A percentile compares a stretch with the other conserved stretches of the same genome.
Evolutionary conservation across 2,329 filamentous ascomycete genomes (phyloP).

Genomic region (Botrytis cinerea): DNA sequence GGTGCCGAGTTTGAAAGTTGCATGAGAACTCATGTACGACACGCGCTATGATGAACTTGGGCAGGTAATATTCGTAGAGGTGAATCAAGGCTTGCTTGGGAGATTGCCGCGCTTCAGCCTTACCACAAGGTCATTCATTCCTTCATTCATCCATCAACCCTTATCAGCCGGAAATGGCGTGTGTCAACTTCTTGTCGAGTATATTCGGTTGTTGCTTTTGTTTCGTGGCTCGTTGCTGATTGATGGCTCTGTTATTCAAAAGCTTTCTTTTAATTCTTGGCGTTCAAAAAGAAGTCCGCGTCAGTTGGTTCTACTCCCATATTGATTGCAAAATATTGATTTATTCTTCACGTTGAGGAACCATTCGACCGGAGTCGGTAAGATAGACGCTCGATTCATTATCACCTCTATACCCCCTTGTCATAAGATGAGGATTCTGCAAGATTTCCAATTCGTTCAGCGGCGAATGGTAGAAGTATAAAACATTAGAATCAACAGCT

Average conservation of each 20-base stretch:
- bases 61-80: neutral
- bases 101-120: conserved; percentile 23
- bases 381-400: neutral
- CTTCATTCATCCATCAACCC: neutral
- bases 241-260: neutral
- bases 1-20: conserved; percentile 10
- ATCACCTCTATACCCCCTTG: neutral
- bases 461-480: conserved; percentile 1
- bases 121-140: neutral
- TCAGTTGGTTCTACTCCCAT: neutral
- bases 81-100: conserved; percentile 1
- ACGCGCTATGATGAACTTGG: conserved; percentile 4
- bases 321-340: neutral
- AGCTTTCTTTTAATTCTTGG: neutral
- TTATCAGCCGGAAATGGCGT: neutral
- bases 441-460: neutral
- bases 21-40: conserved; percentile 1
- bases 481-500: neutral
- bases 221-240: neutral
- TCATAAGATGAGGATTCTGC: neutral
- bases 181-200: neutral
- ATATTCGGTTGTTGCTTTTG: neutral
- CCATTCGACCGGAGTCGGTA: neutral
- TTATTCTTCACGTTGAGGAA: neutral
- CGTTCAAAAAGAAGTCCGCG: neutral